These are phyloP conservation scores for Candida golubevii DNA, from an alignment of 805 yeast genomes.

Conservation along the genomic window DNA sequence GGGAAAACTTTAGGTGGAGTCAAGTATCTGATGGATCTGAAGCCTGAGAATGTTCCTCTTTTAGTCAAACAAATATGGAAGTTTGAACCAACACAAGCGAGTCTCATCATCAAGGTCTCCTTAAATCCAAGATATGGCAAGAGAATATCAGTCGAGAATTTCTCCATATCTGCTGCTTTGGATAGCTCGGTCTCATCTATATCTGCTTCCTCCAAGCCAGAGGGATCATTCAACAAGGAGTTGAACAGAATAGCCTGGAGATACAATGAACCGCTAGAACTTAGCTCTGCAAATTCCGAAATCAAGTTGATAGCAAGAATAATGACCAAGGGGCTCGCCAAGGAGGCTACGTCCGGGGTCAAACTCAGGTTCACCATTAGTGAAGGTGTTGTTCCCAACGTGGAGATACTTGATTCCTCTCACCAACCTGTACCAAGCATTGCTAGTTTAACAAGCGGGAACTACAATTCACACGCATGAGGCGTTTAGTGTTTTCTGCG, in stretches of 20 bases:
- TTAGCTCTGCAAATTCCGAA: slow-evolving; percentile 34
- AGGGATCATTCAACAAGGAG: slow-evolving; percentile 86
- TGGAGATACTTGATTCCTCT: slow-evolving; percentile 30
- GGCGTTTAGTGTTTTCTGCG: not conserved
- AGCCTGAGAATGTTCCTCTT: slow-evolving; percentile 54
- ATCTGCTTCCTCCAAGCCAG: slow-evolving; percentile 84
- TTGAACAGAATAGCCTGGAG: slow-evolving; percentile 86
- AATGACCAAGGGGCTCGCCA: slow-evolving; percentile 64
- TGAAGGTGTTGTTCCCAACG: slow-evolving; percentile 38
- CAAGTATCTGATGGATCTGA: slow-evolving; percentile 59
- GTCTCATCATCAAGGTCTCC: slow-evolving; percentile 71
- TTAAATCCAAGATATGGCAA: slow-evolving; percentile 45
- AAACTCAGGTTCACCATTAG: slow-evolving; percentile 59
- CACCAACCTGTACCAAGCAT: slow-evolving; percentile 42
- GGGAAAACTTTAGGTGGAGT: slow-evolving; percentile 75
- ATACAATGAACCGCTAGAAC: slow-evolving; percentile 40
- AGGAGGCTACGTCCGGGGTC: slow-evolving; percentile 73
- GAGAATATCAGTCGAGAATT: slow-evolving; percentile 49
- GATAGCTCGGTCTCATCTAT: slow-evolving; percentile 55
- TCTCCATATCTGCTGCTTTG: slow-evolving; percentile 58
- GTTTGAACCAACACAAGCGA: slow-evolving; percentile 77
- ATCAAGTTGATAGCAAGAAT: slow-evolving; percentile 83
- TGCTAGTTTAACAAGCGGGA: slow-evolving; percentile 47
- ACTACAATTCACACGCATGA: slow-evolving; percentile 35
- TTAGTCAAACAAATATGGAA: slow-evolving; percentile 83